Percentiles rank a stretch among this genome's conserved stretches.
These are phyloP conservation scores for Perkinsus marinus DNA, from an alignment of 169 alveolate genomes.

Conservation along the genomic window DNA sequence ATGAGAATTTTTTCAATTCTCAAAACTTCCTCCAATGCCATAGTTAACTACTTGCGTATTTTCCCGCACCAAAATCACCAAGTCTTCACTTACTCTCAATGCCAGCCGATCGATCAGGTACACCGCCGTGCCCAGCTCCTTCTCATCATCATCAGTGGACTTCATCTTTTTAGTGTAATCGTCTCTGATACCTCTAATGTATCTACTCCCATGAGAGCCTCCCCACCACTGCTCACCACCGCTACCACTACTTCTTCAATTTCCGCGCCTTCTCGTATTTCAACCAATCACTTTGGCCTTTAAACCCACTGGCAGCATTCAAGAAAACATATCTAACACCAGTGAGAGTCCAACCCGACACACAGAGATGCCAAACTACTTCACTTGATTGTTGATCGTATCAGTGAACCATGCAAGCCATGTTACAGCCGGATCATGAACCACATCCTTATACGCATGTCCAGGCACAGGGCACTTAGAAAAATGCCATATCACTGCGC, in stretches of 20 bases:
- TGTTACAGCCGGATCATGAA: conserved; percentile 86
- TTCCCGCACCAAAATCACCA: too few species aligned
- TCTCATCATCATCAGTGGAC: not conserved
- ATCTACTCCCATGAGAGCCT: not conserved
- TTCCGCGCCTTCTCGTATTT: conserved; percentile 92
- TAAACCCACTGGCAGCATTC: conserved; percentile 79
- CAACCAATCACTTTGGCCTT: conserved; percentile 83
- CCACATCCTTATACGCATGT: conserved; percentile 89
- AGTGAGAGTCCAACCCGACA: not conserved
- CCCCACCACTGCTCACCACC: not conserved
- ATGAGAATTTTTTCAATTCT: too few species aligned
- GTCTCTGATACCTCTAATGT: conserved; percentile 69
- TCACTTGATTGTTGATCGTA: conserved; percentile 67
- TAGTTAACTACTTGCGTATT: too few species aligned
- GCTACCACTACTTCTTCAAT: conserved; percentile 43
- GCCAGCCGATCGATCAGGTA: conserved; percentile 96
- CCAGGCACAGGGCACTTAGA: conserved; percentile 71
- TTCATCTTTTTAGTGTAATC: conserved; percentile 72
- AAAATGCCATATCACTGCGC: not conserved
- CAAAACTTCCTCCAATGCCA: too few species aligned
- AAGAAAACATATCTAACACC: not conserved
- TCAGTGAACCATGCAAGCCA: conserved; percentile 91
- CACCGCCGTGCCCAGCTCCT: conserved; percentile 93
- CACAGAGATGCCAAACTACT: not conserved
- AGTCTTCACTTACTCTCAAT: conserved; percentile 51